phyloP scores from a whole-genome alignment of 108 stramenopile genomes.

The Hondaea fermentalgiana region DNA sequence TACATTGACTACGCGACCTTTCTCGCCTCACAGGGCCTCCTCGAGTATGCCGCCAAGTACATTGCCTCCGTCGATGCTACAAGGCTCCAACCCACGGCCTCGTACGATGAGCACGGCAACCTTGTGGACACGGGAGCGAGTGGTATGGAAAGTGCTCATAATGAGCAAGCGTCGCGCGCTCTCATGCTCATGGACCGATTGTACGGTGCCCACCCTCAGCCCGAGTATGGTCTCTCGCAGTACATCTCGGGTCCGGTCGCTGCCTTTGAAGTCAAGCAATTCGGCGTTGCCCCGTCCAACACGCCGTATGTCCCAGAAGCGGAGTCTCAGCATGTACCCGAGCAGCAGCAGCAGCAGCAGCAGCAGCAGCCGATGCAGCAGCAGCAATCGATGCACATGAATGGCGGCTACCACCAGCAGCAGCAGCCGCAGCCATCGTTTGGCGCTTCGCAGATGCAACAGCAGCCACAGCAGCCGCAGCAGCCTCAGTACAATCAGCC shows the following conservation, averaged over 20 bases:
- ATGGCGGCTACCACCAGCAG: slow-evolving; percentile 17
- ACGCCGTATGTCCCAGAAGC: background rate
- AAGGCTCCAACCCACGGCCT: background rate
- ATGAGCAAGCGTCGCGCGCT: slow-evolving; percentile 59
- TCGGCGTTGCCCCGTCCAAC: background rate
- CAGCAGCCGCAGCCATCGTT: slow-evolving; percentile 15
- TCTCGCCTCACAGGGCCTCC: slow-evolving; percentile 79
- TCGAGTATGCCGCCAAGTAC: slow-evolving; percentile 75
- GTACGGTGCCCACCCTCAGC: slow-evolving; percentile 37
- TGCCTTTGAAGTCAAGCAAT: background rate
- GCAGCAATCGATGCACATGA: slow-evolving; percentile 27
- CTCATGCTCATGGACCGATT: slow-evolving; percentile 58
- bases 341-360: slow-evolving; percentile 27
- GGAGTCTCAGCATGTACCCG: background rate
- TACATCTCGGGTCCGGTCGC: slow-evolving; percentile 31
- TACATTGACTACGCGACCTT: slow-evolving; percentile 72
- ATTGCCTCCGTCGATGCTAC: slow-evolving; percentile 15
- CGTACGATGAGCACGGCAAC: slow-evolving; percentile 51
- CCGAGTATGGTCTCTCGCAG: slow-evolving; percentile 30
- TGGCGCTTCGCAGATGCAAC: background rate
- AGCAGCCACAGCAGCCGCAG: slow-evolving; percentile 13
- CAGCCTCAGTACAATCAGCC: background rate
- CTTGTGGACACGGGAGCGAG: slow-evolving; percentile 64
- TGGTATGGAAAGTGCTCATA: slow-evolving; percentile 48
- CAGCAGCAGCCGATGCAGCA: slow-evolving; percentile 33